Evolutionary conservation across 768 basidiomycete species (phyloP), one percentile per base, ranked within the genome.

Genomic region (Termitomyces sp.): DNA sequence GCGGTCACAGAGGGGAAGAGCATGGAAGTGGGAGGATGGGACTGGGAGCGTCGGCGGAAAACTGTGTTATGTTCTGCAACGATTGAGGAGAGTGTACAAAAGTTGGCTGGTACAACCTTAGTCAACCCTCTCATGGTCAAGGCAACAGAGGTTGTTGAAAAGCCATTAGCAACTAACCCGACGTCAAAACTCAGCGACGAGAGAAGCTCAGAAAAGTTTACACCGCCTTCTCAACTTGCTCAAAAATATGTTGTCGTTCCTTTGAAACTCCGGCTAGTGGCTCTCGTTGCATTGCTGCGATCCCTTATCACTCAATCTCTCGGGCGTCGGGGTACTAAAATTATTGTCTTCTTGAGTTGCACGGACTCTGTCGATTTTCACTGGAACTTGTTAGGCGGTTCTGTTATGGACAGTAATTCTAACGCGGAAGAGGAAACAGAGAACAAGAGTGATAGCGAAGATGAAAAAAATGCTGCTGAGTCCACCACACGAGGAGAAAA

Each of bases 321-420:
- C 63, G 71, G 71, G 42, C 77, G 69, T 31, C 75, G 76, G 42
- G 81, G 82, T 12, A 78, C 79, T 42, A 93, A 91, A 71, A 83
- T 97, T 55, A 93, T 99, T 47, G 93, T 99, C 5, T 99, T 99
- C 72, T 75, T 99, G 59, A 96, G 91, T 63, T 98, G 94, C 65
- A 98, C 94, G 5, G 96, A 98, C 71, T 95, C 97, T 3, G 97
- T 99, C 18, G 96, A 99, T 69, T 98, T 93, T 66, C 94, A 96
- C 67, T 98, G 93, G 92, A 83, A 80, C 50, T 74, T 98, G 22
- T 72, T 98, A 1, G 88, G 87, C 0, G 82, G 85, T 5, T 76
- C 91, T 20, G 65, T 72, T 5, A 94, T 96, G 90, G 83, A 78
- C 8, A 73, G 60, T 16, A 65, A 64, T 14, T 67, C 63, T 8